Evolutionary conservation across 2,329 filamentous ascomycete species (phyloP).

Genomic region (Emmonsiellopsis sp.): DNA sequence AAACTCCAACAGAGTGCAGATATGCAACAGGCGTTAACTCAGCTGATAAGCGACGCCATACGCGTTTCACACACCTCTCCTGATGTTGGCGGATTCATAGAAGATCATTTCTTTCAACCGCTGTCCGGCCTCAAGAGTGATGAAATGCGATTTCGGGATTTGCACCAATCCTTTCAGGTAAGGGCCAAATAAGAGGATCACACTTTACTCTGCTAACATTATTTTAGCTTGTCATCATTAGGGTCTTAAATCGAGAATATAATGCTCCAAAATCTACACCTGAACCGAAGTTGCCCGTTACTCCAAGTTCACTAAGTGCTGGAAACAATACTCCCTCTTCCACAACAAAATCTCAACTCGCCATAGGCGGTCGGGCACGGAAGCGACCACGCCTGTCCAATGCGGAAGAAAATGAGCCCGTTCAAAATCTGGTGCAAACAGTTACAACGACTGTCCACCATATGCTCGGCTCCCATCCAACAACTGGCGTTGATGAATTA

Average conservation of each 20-base stretch:
- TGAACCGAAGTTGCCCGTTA: background rate
- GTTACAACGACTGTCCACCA: slow-evolving; percentile 25
- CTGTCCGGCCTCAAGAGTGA: slow-evolving; percentile 18
- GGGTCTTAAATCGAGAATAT: slow-evolving; percentile 9
- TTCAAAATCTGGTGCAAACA: slow-evolving; percentile 18
- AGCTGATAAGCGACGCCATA: slow-evolving; percentile 21
- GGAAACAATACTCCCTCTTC: background rate
- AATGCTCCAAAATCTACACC: background rate
- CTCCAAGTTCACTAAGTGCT: background rate
- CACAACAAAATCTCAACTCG: slow-evolving; percentile 4
- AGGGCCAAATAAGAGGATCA: slow-evolving; percentile 1
- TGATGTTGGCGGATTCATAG: slow-evolving; percentile 15
- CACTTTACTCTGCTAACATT: slow-evolving; percentile 2
- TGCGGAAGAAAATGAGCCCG: slow-evolving; percentile 27
- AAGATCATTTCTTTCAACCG: slow-evolving; percentile 18
- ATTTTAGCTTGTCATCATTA: slow-evolving; percentile 14
- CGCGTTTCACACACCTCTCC: slow-evolving; percentile 14
- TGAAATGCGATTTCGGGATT: slow-evolving; percentile 10
- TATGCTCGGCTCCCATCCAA: slow-evolving; percentile 27
- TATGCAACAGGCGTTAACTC: slow-evolving; percentile 23
- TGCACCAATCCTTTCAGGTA: slow-evolving; percentile 27
- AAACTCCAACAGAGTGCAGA: slow-evolving; percentile 15
- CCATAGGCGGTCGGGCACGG: slow-evolving; percentile 16
- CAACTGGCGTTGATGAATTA: slow-evolving; percentile 30
- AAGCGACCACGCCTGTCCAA: slow-evolving; percentile 28